phyloP scores from a whole-genome alignment of 23 red algal genomes.

The Chondrus crispus region DNA sequence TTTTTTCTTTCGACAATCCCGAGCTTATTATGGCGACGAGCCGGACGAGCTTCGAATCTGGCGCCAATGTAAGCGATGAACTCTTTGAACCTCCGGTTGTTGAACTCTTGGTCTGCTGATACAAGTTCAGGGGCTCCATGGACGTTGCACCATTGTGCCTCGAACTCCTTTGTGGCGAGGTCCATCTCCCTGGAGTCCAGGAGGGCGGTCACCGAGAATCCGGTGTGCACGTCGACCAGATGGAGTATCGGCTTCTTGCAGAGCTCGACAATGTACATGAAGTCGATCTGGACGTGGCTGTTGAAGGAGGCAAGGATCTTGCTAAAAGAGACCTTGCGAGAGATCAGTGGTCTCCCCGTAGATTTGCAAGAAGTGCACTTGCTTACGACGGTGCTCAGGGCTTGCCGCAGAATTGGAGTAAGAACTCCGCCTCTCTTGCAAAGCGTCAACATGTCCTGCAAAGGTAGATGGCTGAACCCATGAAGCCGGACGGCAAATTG shows the following conservation, averaged over 20 bases:
- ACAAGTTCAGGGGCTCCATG: background rate
- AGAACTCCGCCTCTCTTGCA: background rate
- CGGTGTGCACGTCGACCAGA: background rate
- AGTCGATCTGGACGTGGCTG: background rate
- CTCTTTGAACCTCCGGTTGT: background rate
- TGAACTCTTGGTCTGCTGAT: background rate
- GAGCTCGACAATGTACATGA: background rate
- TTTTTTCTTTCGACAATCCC: slow-evolving; percentile 12
- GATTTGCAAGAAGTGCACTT: background rate
- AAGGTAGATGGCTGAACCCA: background rate
- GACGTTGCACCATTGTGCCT: background rate
- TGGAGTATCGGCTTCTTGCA: background rate
- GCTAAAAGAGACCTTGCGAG: background rate
- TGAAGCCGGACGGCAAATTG: background rate
- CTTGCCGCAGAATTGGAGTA: background rate
- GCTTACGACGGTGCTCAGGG: background rate
- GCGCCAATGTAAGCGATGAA: background rate
- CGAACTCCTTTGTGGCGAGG: background rate
- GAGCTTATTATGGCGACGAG: background rate
- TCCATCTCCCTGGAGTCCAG: background rate
- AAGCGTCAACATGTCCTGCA: background rate
- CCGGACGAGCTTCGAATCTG: background rate
- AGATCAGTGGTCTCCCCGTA: background rate
- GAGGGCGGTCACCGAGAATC: background rate
- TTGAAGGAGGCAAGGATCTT: background rate